Evolutionary conservation across 164 flowering plant species (phyloP).

Genomic region (Santalum album): DNA sequence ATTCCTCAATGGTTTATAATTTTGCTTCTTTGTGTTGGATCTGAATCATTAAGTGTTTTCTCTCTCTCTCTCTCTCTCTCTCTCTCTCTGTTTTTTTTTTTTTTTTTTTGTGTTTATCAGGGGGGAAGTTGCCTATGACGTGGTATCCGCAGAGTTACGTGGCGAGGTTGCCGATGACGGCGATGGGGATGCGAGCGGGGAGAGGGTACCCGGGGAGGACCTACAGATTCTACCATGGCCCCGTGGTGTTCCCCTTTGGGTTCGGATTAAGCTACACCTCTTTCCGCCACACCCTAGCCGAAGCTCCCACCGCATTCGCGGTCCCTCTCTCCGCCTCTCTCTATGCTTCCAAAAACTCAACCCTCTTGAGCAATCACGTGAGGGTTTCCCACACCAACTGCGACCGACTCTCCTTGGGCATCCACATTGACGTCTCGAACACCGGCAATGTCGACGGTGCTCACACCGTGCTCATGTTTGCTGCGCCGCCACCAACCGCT

Average conservation of each 20-base stretch:
- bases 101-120: conserved; percentile 11
- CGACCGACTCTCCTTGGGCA: conserved; percentile 1
- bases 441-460: background rate
- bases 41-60: no score
- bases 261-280: conserved; percentile 63
- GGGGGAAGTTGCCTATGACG: conserved; percentile 69
- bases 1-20: no score
- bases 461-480: background rate
- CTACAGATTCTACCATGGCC: conserved; percentile 67
- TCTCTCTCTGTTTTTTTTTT: no score
- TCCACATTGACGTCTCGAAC: background rate
- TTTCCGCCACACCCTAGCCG: conserved; percentile 27
- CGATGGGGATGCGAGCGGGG: conserved; percentile 50
- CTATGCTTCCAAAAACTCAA: conserved; percentile 18
- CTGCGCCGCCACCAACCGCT: background rate
- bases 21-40: no score
- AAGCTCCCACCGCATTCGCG: conserved; percentile 24
- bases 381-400: conserved; percentile 34
- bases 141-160: conserved; percentile 67
- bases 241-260: conserved; percentile 62
- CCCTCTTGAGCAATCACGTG: conserved; percentile 15
- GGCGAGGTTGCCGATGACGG: conserved; percentile 60
- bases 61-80: no score
- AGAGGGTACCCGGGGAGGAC: conserved; percentile 76
- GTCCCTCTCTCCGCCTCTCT: conserved; percentile 18